phyloP scores from a whole-genome alignment of 345 rosid genomes.

The Euphorbia tirucalli region DNA sequence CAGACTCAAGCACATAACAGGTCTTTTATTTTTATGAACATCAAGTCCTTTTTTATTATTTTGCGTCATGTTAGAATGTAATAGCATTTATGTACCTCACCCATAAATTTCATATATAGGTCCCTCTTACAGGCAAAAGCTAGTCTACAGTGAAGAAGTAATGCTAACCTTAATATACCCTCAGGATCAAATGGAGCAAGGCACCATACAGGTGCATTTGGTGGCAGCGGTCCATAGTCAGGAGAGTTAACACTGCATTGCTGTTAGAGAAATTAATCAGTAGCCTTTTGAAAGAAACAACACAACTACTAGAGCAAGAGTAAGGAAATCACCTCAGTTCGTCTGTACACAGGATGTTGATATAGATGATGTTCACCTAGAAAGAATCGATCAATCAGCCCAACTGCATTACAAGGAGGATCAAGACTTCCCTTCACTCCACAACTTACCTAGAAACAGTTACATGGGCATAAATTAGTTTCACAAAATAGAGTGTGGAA shows the following conservation, averaged over 20 bases:
- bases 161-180: conserved; percentile 50
- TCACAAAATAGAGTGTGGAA: conserved; percentile 1
- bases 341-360: conserved; percentile 48
- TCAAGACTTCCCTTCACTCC: conserved; percentile 53
- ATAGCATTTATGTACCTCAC: neutral
- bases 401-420: conserved; percentile 62
- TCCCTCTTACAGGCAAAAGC: neutral
- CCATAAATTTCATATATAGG: neutral
- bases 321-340: conserved; percentile 42
- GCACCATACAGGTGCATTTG: conserved; percentile 58
- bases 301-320: neutral
- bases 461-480: conserved; percentile 2
- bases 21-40: neutral
- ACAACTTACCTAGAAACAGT: conserved; percentile 44
- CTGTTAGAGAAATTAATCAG: conserved; percentile 23
- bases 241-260: conserved; percentile 67
- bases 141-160: neutral
- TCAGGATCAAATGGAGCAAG: conserved; percentile 65
- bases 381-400: conserved; percentile 45
- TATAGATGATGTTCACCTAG: conserved; percentile 54
- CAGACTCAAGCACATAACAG: too few species aligned
- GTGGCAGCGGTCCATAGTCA: conserved; percentile 53
- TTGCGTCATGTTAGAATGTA: neutral
- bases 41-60: neutral
- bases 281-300: neutral